Base-by-base conservation (phyloP, 768 basidiomycete species). In the Suillus subalutaceus region DNA sequence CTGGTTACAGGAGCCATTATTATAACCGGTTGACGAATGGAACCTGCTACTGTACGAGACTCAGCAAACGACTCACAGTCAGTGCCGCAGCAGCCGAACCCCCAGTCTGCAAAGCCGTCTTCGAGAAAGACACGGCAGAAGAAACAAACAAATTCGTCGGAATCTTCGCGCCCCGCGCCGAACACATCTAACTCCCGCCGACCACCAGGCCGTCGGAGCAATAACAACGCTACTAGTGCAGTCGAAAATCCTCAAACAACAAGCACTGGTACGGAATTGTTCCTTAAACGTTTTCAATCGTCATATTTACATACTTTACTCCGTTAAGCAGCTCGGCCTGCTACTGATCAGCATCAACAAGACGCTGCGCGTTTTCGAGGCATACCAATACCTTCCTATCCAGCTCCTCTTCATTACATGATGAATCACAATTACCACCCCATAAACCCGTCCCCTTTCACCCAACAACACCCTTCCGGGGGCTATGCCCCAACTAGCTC, bases 371-470 rank as follows among this genome's bases (percentile, higher is more conserved):
- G 74, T 50, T 68, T 78, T 65, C 85, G 74, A 75, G 77, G 71
- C 46, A 77, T 74, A 59, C 75, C 78, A 65, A 82, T 85, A 68
- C 86, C 85, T 71, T 84, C 86, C 18, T 88, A 87, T 75, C 85
- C 86, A 57, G 80, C 79, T 43, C 81, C 81, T 32, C 79, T 84
- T 10, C 87, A 85, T 56, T 79, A 74, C 71, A 81, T 88, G 75
- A 92, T 91, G 90, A 92, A 91, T 75, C 87, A 88, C 63, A 78
- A 85, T 66, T 92, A 91, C 71, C 58, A 59, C 57, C 84, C 88
- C 32, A 79, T 86, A 69, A 87, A 86, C 72, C 85, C 86, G 66
- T 82, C 88, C 64, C 80, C 81, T 13, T 84, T 82, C 68, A 69
- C 82, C 32, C 81, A 82, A 53, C 58, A 59, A 41, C 79, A 79